These are phyloP conservation scores for Pseudogymnoascus sp. DNA, from an alignment of 2,329 filamentous ascomycete species.

Conservation along the genomic window DNA sequence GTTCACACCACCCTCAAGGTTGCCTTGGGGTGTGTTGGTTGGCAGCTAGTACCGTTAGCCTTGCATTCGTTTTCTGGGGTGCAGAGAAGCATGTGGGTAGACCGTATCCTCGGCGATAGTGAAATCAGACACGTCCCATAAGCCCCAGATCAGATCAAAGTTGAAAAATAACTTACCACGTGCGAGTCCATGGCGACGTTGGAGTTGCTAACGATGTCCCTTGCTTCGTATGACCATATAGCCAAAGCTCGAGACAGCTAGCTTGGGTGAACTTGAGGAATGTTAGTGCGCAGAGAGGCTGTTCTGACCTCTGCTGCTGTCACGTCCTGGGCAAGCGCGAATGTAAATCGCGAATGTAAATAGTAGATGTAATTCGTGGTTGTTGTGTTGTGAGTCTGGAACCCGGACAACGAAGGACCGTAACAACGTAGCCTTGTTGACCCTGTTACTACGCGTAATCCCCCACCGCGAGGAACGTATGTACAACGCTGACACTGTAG, in stretches of 20 bases:
- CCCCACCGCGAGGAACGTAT: background rate
- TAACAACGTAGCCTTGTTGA: slow-evolving; percentile 28
- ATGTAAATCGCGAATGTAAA: background rate
- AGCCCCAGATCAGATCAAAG: background rate
- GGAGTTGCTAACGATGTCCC: background rate
- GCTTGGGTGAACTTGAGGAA: background rate
- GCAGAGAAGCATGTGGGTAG: background rate
- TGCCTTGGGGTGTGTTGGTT: background rate
- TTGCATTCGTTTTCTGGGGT: background rate
- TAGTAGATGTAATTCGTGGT: background rate
- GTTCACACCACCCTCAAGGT: background rate
- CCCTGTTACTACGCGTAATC: slow-evolving; percentile 1
- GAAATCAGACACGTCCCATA: background rate
- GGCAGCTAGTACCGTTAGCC: background rate
- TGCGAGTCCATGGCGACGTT: background rate
- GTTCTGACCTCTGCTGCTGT: background rate
- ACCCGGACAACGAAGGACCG: slow-evolving; percentile 32
- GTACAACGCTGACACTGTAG: background rate
- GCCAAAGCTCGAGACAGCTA: background rate
- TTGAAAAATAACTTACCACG: background rate
- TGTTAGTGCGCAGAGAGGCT: background rate
- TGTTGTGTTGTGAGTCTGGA: slow-evolving; percentile 36
- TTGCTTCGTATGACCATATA: background rate
- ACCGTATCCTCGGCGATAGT: background rate
- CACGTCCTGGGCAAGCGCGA: background rate